Conservation (phyloP, 345 rosid species). For the Kernera saxatilis region DNA sequence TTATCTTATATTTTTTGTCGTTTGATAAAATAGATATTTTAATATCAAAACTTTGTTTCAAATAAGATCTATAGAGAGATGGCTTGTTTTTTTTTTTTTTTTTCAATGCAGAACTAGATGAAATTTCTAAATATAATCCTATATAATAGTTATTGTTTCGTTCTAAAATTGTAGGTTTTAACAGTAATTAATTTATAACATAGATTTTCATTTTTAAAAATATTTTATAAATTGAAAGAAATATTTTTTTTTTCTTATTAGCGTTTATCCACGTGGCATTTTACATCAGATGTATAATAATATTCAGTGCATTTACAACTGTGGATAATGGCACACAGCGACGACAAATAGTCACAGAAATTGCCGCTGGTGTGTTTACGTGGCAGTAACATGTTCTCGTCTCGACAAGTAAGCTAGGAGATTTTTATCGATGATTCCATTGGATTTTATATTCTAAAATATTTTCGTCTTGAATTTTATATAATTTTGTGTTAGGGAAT, state of each 20-base stretch:
- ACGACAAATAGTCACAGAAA: slow-evolving; percentile 4
- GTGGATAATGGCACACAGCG: background rate
- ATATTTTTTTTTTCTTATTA: background rate
- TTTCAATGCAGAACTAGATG: background rate
- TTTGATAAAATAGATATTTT: too few relatives aligned
- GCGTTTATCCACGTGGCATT: background rate
- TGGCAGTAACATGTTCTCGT: slow-evolving; percentile 11
- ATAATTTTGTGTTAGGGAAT: background rate
- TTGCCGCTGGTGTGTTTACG: slow-evolving; percentile 11
- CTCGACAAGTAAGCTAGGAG: slow-evolving; percentile 10
- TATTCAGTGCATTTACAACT: slow-evolving; percentile 2
- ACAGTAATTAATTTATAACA: background rate
- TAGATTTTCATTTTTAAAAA: background rate
- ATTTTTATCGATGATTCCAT: background rate
- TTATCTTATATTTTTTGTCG: too few relatives aligned
- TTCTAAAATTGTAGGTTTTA: background rate
- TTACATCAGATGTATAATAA: background rate
- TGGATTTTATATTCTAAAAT: background rate
- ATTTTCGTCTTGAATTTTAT: background rate
- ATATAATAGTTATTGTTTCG: background rate
- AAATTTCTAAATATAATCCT: background rate
- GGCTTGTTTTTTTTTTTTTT: too few relatives aligned
- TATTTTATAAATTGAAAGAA: background rate
- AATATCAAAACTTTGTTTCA: background rate
- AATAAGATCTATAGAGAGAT: background rate